Evolutionary conservation across 306 rosid species (phyloP), one percentile per base, ranked within the genome.

Genomic region (Arachis hypogaea): DNA sequence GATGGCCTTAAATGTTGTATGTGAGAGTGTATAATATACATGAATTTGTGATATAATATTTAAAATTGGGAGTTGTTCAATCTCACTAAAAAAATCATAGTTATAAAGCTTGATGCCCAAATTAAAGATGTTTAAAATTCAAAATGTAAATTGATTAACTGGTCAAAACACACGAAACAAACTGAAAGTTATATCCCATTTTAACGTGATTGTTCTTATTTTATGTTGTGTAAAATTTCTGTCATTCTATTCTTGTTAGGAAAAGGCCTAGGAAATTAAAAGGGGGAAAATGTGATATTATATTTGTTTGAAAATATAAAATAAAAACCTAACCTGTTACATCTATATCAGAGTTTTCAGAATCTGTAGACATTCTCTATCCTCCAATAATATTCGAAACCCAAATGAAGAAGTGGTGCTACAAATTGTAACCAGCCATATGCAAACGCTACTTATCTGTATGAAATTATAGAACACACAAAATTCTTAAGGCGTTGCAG

Each of bases 361-460:
- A 79, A 38, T 63, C 82, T 59, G 78, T 11, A 65, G 93, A 84
- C 88, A 84, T 85, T 85, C 63, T 84, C 79, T 82, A 82, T 78
- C 8, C 9, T 43, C 87, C 54, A 73, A 81, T 76, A 79, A 79
- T 72, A 52, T 64, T 73, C 77, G 79, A 77, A 77, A 64, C 77
- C 77, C 71, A 80, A 78, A 76, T 44, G 58, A 51, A 64, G 63
- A 85, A 78, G 76, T 58, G 12, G 40, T 44, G 73, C 85, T 81
- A 85, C 67, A 66, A 82, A 82, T 66, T 68, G 59, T 74, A 64
- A 73, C 78, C 73, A 72, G 9, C 79, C 95, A 84, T 85, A 38
- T 59, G 43, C 56, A 50, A 75, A 43, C 77, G 73, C 43, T 58
- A 74, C 40, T 74, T 41, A 41, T 76, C 85, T 78, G 83, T 78